Evolutionary conservation across 164 flowering plant genomes (phyloP).

Genomic region (Magnolia changhungtana): DNA sequence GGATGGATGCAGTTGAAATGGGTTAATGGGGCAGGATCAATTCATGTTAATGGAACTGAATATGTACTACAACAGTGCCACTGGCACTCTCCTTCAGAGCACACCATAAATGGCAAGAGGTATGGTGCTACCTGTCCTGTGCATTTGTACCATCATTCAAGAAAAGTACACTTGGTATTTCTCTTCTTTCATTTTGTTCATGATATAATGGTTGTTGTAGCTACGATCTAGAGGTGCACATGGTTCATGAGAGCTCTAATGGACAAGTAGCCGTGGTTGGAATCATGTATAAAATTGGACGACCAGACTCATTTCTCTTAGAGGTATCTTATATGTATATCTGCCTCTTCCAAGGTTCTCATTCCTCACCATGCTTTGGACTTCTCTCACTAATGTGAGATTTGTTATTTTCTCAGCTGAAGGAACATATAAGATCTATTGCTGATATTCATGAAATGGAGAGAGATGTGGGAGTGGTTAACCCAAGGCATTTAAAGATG

Average conservation of each 20-base stretch:
- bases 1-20: constrained; percentile 32
- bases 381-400: neutral
- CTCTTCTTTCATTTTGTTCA: neutral
- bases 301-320: constrained; percentile 47
- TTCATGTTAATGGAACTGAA: constrained; percentile 33
- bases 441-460: constrained; percentile 14
- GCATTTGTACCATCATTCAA: neutral
- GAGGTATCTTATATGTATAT: constrained; percentile 23
- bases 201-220: constrained; percentile 19
- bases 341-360: neutral
- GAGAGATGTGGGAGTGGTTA: constrained; percentile 35
- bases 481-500: constrained; percentile 47
- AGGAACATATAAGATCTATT: constrained; percentile 20
- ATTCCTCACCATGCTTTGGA: neutral
- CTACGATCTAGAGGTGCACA: constrained; percentile 46
- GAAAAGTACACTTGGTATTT: neutral
- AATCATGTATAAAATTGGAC: constrained; percentile 45
- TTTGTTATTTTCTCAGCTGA: constrained; percentile 25
- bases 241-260: constrained; percentile 39
- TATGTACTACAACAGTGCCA: constrained; percentile 41
- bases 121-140: neutral
- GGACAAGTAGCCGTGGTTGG: constrained; percentile 46
- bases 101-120: constrained; percentile 44
- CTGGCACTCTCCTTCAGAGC: constrained; percentile 64
- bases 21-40: constrained; percentile 33